Conservation (phyloP, 495 filamentous ascomycete genomes). For the Sphaerosporella brunnea region DNA sequence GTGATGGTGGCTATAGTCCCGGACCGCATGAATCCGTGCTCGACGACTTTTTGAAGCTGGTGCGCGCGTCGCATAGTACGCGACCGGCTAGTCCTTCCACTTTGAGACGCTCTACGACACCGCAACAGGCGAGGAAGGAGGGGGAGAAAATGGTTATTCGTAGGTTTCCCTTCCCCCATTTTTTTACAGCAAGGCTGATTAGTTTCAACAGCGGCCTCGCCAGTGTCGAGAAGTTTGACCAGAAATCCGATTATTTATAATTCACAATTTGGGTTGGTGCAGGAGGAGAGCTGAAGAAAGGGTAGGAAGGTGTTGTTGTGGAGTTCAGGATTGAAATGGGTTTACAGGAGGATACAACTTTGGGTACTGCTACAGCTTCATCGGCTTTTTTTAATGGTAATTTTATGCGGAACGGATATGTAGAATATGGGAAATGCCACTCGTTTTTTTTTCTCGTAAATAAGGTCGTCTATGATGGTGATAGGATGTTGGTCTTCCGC, state of each 20-base stretch:
- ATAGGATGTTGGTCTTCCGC: too few species aligned
- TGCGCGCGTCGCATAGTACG: background rate
- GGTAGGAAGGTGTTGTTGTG: too few species aligned
- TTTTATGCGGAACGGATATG: too few species aligned
- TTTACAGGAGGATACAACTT: too few species aligned
- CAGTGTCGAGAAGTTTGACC: background rate
- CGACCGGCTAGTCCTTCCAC: background rate
- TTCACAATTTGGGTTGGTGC: background rate
- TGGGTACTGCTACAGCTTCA: too few species aligned
- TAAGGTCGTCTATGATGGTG: too few species aligned
- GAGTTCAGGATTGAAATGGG: too few species aligned
- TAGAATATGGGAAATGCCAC: too few species aligned
- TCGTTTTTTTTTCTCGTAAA: too few species aligned
- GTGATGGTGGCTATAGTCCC: background rate
- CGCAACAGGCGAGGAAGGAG: background rate
- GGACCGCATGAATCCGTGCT: background rate
- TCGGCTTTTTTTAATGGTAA: too few species aligned
- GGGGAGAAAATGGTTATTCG: background rate
- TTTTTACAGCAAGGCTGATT: too few species aligned
- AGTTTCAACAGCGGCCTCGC: background rate
- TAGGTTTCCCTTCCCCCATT: background rate
- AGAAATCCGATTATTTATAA: background rate
- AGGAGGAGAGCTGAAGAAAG: background rate
- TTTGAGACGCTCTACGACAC: background rate
- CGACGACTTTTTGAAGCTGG: background rate